Percentiles rank a stretch among this genome's conserved stretches.
Conservation (phyloP, 495 filamentous ascomycete genomes). For the Xylaria cubensis region DNA sequence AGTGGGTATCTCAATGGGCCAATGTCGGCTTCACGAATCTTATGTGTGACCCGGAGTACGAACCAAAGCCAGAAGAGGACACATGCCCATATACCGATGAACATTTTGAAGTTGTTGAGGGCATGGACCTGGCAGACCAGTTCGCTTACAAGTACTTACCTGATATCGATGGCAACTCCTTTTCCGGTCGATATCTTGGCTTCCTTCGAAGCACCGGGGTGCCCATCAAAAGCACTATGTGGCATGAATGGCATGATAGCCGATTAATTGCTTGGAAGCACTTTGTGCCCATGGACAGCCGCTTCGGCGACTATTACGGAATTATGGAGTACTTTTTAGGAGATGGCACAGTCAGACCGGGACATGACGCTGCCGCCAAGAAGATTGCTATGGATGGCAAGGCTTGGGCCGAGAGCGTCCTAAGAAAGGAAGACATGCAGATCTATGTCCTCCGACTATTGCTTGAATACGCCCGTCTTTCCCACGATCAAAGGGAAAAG, state of each 20-base stretch:
- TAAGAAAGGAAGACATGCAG: conserved; percentile 74
- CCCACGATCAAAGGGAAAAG: conserved; percentile 68
- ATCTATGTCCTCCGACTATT: conserved; percentile 72
- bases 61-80: conserved; percentile 42
- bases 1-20: conserved; percentile 51
- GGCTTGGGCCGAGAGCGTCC: conserved; percentile 71
- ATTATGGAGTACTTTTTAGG: conserved; percentile 84
- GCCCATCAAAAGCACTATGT: conserved; percentile 75
- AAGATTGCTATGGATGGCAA: conserved; percentile 68
- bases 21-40: conserved; percentile 58
- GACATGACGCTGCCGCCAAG: conserved; percentile 65
- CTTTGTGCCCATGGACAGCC: conserved; percentile 86
- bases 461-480: conserved; percentile 73
- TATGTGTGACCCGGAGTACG: conserved; percentile 44
- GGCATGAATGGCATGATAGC: conserved; percentile 78
- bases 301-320: conserved; percentile 75
- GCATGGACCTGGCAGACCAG: conserved; percentile 58
- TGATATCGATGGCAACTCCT: conserved; percentile 77
- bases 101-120: conserved; percentile 47
- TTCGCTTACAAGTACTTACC: conserved; percentile 68
- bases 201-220: conserved; percentile 69
- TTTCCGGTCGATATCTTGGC: conserved; percentile 72
- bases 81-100: conserved; percentile 58
- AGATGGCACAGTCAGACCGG: conserved; percentile 46
- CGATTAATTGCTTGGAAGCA: conserved; percentile 74